Evolutionary conservation across 495 filamentous ascomycete genomes (phyloP).

Genomic region (Tuber umbilicatum): DNA sequence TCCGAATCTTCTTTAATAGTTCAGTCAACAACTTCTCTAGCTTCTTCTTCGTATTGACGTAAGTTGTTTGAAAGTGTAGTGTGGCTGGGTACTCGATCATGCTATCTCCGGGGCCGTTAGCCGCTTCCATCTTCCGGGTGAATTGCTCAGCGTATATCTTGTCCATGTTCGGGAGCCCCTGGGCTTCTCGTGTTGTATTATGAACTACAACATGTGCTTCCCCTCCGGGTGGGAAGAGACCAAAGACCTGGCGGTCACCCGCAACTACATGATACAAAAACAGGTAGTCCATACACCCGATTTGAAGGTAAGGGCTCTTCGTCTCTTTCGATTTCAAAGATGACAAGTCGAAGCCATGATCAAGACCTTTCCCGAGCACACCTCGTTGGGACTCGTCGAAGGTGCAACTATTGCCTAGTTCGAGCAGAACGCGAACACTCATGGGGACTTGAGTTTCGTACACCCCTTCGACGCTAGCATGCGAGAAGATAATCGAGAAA

Average conservation of each 20-base stretch:
- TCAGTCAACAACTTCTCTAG: constrained; percentile 79
- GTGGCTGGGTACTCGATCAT: constrained; percentile 82
- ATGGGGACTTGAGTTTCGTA: constrained; percentile 91
- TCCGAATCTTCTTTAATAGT: constrained; percentile 75
- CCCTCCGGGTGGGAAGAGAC: constrained; percentile 75
- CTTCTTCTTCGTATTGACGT: constrained; percentile 82
- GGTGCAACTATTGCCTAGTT: constrained; percentile 87
- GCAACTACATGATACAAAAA: constrained; percentile 88
- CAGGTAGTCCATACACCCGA: constrained; percentile 64
- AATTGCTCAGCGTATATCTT: constrained; percentile 77
- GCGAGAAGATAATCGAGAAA: constrained; percentile 73
- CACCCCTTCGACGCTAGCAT: constrained; percentile 90
- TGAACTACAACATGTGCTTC: constrained; percentile 80
- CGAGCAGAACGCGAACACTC: constrained; percentile 72
- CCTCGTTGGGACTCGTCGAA: constrained; percentile 87
- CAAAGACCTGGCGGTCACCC: constrained; percentile 88
- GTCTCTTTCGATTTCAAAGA: constrained; percentile 60
- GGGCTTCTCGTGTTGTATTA: constrained; percentile 64
- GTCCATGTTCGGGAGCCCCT: constrained; percentile 79
- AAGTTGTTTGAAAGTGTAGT: constrained; percentile 74
- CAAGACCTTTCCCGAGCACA: constrained; percentile 85
- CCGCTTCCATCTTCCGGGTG: constrained; percentile 60
- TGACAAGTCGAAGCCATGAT: constrained; percentile 85
- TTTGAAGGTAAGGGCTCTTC: constrained; percentile 65
- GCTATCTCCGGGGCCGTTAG: constrained; percentile 62